Percentiles rank a stretch among this genome's conserved stretches.
Evolutionary conservation across 495 filamentous ascomycete species (phyloP).

Genomic region (Physcia stellaris): DNA sequence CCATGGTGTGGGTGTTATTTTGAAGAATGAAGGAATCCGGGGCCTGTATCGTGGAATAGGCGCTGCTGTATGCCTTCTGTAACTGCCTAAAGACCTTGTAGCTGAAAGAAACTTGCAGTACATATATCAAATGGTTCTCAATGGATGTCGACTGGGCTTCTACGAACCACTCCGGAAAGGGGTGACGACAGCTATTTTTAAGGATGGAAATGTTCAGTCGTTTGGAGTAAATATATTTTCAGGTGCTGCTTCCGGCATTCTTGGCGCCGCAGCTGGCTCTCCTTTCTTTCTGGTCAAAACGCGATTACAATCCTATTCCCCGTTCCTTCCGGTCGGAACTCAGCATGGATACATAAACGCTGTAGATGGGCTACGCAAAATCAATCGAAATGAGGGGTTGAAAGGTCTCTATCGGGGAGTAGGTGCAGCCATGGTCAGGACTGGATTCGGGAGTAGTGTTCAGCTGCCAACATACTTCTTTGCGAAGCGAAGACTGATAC

Average conservation of each 20-base stretch:
- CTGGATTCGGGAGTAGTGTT: conserved; percentile 87
- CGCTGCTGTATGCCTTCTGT: conserved; percentile 48
- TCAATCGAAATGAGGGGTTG: conserved; percentile 64
- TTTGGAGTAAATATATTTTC: conserved; percentile 85
- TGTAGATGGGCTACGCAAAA: conserved; percentile 65
- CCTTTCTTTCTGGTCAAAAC: conserved; percentile 99
- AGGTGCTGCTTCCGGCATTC: conserved; percentile 73
- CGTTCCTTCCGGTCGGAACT: conserved; percentile 88
- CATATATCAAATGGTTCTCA: conserved; percentile 92
- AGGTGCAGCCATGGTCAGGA: conserved; percentile 89
- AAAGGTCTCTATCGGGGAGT: conserved; percentile 79
- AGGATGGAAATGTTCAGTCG: conserved; percentile 60
- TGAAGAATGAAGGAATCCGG: conserved; percentile 75
- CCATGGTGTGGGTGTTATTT: conserved; percentile 81
- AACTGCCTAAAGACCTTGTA: not conserved
- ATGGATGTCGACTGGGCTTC: conserved; percentile 92
- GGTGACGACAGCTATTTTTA: conserved; percentile 52
- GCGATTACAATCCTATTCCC: conserved; percentile 83
- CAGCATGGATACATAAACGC: conserved; percentile 88
- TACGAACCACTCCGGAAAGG: conserved; percentile 81
- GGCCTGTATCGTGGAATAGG: conserved; percentile 85
- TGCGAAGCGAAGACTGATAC: conserved; percentile 72
- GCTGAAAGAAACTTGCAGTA: conserved; percentile 40
- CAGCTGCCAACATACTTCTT: conserved; percentile 98
- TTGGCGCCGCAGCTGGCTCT: conserved; percentile 81